Conservation (phyloP, 75 land plant species). For the Pinus taeda region DNA sequence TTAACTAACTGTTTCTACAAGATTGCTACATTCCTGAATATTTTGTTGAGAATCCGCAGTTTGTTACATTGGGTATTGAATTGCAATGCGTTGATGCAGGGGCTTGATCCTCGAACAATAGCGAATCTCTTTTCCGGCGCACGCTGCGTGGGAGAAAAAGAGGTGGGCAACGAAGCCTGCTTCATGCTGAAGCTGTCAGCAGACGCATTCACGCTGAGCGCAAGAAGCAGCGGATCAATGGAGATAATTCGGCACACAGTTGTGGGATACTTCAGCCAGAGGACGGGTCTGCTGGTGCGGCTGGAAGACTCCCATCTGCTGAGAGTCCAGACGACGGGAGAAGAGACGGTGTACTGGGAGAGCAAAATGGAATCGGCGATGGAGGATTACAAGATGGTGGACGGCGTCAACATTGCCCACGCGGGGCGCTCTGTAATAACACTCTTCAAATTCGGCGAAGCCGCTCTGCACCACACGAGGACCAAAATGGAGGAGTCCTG, state of each 20-base stretch:
- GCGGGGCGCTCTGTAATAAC: constrained; percentile 46
- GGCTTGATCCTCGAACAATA: constrained; percentile 52
- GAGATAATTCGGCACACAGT: constrained; percentile 77
- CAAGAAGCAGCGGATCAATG: constrained; percentile 43
- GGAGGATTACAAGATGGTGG: constrained; percentile 53
- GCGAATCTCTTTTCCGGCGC: constrained; percentile 64
- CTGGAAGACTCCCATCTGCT: constrained; percentile 75
- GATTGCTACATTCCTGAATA: too few species aligned
- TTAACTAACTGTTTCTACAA: too few species aligned
- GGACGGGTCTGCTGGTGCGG: constrained; percentile 64
- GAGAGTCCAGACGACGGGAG: constrained; percentile 30
- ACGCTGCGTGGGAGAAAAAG: constrained; percentile 68
- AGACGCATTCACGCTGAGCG: constrained; percentile 34
- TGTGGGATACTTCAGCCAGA: constrained; percentile 86
- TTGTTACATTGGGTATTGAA: too few species aligned
- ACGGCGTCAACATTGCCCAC: constrained; percentile 70
- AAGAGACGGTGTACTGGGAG: constrained; percentile 66
- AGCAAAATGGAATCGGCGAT: constrained; percentile 58
- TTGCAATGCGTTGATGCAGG: not conserved
- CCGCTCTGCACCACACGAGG: constrained; percentile 52
- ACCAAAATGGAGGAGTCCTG: constrained; percentile 61
- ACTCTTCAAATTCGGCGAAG: constrained; percentile 66
- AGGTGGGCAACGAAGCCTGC: constrained; percentile 57
- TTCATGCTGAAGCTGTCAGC: constrained; percentile 79
- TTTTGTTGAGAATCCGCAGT: too few species aligned